Conservation (phyloP, 2,329 filamentous ascomycete genomes). For the Stachybotrys chlorohalonatus region DNA sequence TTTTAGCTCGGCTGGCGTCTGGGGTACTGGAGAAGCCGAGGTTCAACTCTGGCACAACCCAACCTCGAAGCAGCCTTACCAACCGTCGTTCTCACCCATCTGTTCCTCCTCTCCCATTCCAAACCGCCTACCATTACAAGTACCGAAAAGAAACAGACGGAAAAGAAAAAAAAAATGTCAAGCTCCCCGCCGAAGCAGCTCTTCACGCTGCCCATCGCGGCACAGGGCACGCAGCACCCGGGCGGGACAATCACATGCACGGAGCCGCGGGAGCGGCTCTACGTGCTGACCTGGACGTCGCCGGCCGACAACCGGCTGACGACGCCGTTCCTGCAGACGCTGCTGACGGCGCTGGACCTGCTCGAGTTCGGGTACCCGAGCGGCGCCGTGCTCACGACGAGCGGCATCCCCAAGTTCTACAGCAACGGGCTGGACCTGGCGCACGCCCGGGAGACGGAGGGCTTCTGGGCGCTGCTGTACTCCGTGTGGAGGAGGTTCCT, state of each 20-base stretch:
- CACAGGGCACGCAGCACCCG: constrained; percentile 25
- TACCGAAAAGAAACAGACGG: too few relatives aligned
- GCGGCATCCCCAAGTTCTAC: constrained; percentile 69
- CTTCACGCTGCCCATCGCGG: constrained; percentile 44
- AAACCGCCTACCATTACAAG: too few relatives aligned
- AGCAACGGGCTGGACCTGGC: constrained; percentile 74
- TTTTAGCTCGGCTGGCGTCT: too few relatives aligned
- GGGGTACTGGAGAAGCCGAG: too few relatives aligned
- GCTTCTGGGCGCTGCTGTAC: constrained; percentile 57
- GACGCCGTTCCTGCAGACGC: constrained; percentile 55
- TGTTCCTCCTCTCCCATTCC: too few relatives aligned
- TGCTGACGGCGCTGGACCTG: constrained; percentile 65
- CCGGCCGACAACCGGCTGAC: constrained; percentile 71
- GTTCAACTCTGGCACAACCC: too few relatives aligned
- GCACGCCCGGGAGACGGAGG: constrained; percentile 49
- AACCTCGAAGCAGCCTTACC: too few relatives aligned
- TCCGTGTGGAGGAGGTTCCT: constrained; percentile 53
- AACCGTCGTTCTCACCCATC: too few relatives aligned
- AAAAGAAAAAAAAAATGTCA: too few relatives aligned
- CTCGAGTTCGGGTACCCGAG: constrained; percentile 56
- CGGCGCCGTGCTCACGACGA: constrained; percentile 73
- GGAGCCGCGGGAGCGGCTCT: constrained; percentile 50
- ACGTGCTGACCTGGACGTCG: constrained; percentile 63
- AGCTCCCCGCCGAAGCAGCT: constrained; percentile 6
- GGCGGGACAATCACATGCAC: constrained; percentile 56